Evolutionary conservation across 192 early-diverging fungal genomes (phyloP).

Genomic region (Coemansia sp.): DNA sequence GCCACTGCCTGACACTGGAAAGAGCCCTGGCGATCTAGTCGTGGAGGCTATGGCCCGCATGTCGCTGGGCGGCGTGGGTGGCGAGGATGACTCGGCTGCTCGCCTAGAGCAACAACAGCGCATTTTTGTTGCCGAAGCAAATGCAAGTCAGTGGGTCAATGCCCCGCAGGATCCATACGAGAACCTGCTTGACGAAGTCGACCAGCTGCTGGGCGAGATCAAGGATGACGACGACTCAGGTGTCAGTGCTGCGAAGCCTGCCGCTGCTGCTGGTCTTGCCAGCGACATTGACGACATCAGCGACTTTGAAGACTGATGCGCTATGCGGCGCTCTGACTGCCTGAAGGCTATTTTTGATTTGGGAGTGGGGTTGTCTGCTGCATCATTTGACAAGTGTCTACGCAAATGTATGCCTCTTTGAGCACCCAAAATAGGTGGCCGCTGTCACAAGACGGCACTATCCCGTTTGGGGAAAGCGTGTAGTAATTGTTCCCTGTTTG

Average conservation of each 20-base stretch:
- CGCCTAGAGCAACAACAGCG: neutral
- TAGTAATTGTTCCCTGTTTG: neutral
- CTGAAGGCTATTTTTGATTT: too few species aligned
- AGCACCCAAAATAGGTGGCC: too few species aligned
- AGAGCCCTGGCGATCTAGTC: neutral
- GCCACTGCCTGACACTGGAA: neutral
- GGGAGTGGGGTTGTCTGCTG: too few species aligned
- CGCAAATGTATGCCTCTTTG: too few species aligned
- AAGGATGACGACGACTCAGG: conserved; percentile 33
- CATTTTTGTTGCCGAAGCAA: neutral
- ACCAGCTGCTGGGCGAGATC: conserved; percentile 49
- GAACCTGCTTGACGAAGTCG: conserved; percentile 51
- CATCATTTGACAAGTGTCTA: too few species aligned
- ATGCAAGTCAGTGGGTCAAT: conserved; percentile 13
- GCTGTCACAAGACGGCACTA: neutral
- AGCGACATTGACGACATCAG: conserved; percentile 3
- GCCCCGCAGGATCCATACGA: conserved; percentile 48
- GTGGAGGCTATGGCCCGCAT: conserved; percentile 26
- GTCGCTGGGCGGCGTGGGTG: conserved; percentile 3
- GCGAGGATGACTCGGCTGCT: neutral
- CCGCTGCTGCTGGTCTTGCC: neutral
- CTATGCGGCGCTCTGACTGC: too few species aligned
- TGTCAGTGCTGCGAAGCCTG: neutral
- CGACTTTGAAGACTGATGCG: conserved; percentile 6
- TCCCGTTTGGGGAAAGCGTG: neutral